Evolutionary conservation across 192 early-diverging fungal genomes (phyloP), one percentile per base, ranked within the genome.

Genomic region (Ambispora gerdemannii): DNA sequence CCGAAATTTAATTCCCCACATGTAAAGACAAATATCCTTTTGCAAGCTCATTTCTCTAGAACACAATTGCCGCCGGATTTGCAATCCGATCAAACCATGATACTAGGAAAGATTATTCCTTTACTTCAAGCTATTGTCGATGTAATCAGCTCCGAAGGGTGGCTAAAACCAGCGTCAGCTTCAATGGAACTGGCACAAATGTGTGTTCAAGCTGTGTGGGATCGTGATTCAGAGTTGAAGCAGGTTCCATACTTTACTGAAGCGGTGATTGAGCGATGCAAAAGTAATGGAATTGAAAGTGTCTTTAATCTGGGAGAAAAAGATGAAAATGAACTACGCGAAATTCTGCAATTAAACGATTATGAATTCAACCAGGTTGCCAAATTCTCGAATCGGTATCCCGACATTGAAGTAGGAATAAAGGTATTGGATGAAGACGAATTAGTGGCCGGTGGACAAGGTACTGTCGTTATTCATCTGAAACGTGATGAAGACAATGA

Each of bases 171-270:
- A 2, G 94, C 95, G 10, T 74, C 98, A 67, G 86, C 91, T 0
- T 81, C 94, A 15, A 99, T 99, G 97, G 97, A 99, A 75, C 74
- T 99, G 76, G 87, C 91, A 32, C 97, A 99, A 80, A 98, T 98
- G 96, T 80, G 78, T 33, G 95, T 99, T 17, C 97, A 99, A 78
- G 95, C 95, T 0, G 83, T 97, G 53, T 98, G 96, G 97, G 92
- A 98, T 76, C 83, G 86, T 17, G 93, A 96, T 63, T 92, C 94
- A 34, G 89, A 89, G 32, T 78, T 99, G 60, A 89, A 91, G 63
- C 97, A 99, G 81, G 76, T 99, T 11, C 97, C 97, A 55, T 92
- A 91, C 74, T 81, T 99, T 74, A 87, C 82, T 2, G 36, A 58
- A 11, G 87, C 89, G 0, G 67, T 88, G n/a, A 91, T 96, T 76